These are phyloP conservation scores for Trypanosoma rangeli DNA, from an alignment of 208 protist species.

Conservation along the genomic window DNA sequence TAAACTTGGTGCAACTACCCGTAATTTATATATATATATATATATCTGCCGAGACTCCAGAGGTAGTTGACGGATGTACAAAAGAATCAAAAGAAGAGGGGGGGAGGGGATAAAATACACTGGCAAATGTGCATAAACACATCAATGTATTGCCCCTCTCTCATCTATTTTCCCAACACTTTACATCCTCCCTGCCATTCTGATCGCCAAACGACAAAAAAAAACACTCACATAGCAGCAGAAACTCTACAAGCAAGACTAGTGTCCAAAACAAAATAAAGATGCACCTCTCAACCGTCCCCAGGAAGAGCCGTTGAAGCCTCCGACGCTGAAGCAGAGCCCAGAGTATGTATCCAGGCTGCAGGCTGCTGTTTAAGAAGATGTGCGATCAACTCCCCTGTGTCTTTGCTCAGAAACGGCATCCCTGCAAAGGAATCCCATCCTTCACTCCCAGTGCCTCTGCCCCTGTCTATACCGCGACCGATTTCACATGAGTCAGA, in stretches of 20 bases:
- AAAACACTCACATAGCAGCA: background rate
- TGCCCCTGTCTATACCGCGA: background rate
- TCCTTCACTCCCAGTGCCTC: background rate
- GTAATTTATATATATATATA: background rate
- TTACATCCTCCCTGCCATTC: background rate
- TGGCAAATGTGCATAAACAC: too few relatives aligned
- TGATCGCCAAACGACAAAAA: background rate
- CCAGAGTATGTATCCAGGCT: background rate
- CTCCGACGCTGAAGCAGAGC: background rate
- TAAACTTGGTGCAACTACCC: background rate
- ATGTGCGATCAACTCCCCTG: conserved; percentile 19
- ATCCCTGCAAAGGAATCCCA: background rate
- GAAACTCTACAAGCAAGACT: background rate
- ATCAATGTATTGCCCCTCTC: too few relatives aligned
- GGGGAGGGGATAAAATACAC: background rate
- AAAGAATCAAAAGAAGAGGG: background rate
- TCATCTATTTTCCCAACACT: background rate
- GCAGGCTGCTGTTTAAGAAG: conserved; percentile 17
- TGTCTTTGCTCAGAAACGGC: conserved; percentile 13
- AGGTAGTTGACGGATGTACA: background rate
- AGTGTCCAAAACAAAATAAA: background rate
- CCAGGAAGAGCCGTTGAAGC: background rate
- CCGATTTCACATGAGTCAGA: background rate
- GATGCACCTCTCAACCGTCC: background rate
- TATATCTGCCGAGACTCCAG: background rate